Conservation (phyloP, 2,329 filamentous ascomycete genomes). For the Coniochaeta prunicola region DNA sequence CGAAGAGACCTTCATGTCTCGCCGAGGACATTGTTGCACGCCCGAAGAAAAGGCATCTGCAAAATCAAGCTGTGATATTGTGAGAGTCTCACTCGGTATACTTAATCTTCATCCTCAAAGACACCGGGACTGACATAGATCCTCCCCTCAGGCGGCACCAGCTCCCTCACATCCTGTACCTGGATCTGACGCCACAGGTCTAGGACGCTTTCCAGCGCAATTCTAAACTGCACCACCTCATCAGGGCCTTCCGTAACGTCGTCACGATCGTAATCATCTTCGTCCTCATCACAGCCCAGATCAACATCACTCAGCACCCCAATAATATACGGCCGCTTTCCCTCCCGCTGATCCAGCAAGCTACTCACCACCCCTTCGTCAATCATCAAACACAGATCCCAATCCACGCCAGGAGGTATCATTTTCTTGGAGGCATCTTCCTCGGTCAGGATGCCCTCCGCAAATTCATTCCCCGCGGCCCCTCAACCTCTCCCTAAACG, state of each 20-base stretch:
- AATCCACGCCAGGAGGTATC: background rate
- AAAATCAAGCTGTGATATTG: too few species aligned
- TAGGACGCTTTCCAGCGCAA: background rate
- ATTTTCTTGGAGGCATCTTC: background rate
- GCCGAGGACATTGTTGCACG: too few species aligned
- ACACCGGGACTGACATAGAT: constrained; percentile 1
- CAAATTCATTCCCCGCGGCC: background rate
- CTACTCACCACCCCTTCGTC: constrained; percentile 3
- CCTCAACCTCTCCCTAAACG: background rate
- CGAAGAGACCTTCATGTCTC: too few species aligned
- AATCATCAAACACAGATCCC: background rate
- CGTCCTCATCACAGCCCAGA: background rate
- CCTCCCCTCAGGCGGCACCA: background rate
- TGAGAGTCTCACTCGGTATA: background rate
- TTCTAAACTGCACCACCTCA: background rate
- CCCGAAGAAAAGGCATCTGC: too few species aligned
- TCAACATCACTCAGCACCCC: background rate
- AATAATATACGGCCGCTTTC: background rate
- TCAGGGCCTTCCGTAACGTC: background rate
- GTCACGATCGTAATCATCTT: background rate
- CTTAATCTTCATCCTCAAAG: background rate
- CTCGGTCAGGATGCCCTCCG: background rate
- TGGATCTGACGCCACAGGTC: constrained; percentile 1
- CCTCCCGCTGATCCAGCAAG: constrained; percentile 2
- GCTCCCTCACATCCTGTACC: background rate